A percentile compares a stretch with the other conserved stretches of the same genome.
Evolutionary conservation across 805 yeast species (phyloP).

Genomic region (Cyberlindnera euphorbiiphila): DNA sequence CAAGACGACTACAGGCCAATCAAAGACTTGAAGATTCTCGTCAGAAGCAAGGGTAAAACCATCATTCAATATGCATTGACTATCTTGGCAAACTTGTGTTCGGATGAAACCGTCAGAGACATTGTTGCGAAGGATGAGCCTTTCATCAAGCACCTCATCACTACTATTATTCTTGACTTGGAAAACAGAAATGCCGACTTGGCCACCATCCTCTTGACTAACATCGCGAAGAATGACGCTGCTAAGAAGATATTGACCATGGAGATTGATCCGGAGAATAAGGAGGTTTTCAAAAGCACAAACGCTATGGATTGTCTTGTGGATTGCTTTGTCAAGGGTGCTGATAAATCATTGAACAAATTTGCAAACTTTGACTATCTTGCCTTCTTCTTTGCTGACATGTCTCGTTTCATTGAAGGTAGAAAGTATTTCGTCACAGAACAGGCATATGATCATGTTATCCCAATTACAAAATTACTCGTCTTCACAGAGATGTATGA

Average conservation of each 20-base stretch:
- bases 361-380: conserved; percentile 78
- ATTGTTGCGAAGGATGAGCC: conserved; percentile 60
- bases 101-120: conserved; percentile 58
- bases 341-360: conserved; percentile 64
- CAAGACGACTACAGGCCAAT: conserved; percentile 69
- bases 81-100: conserved; percentile 79
- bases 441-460: conserved; percentile 70
- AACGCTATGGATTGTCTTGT: conserved; percentile 73
- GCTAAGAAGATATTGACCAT: conserved; percentile 49
- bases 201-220: conserved; percentile 78
- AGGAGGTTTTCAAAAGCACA: conserved; percentile 50
- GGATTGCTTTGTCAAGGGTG: conserved; percentile 87
- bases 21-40: conserved; percentile 61
- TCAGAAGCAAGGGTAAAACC: conserved; percentile 49
- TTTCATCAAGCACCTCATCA: conserved; percentile 47
- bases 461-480: conserved; percentile 76
- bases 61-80: conserved; percentile 68
- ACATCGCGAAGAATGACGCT: conserved; percentile 73
- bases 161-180: conserved; percentile 47
- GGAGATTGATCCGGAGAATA: conserved; percentile 35
- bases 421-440: conserved; percentile 70
- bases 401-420: conserved; percentile 72
- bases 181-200: conserved; percentile 71
- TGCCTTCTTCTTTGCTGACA: conserved; percentile 84
- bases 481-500: conserved; percentile 82